Percentiles rank a stretch among this genome's conserved stretches.
These are phyloP conservation scores for Cyathus striatus DNA, from an alignment of 768 basidiomycete genomes.

Conservation along the genomic window DNA sequence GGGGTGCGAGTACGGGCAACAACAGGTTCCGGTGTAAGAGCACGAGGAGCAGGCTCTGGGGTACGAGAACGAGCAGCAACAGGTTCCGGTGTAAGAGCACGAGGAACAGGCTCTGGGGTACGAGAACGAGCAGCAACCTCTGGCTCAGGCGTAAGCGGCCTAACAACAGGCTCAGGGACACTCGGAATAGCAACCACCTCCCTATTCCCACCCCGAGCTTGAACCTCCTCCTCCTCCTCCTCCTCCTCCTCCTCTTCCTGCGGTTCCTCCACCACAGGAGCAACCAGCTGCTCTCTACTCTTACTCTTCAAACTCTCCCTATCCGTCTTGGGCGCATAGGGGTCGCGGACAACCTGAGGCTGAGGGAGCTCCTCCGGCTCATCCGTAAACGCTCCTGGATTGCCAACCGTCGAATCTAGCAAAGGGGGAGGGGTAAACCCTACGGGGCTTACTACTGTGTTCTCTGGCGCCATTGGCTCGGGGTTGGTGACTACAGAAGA, in stretches of 20 bases:
- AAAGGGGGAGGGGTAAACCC: conserved; percentile 34
- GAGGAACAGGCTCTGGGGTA: background rate
- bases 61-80: too few relatives aligned
- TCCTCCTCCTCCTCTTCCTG: too few relatives aligned
- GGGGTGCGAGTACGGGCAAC: background rate
- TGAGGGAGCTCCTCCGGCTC: conserved; percentile 42
- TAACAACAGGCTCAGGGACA: background rate
- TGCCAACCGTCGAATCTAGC: conserved; percentile 31
- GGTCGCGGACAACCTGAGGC: conserved; percentile 21
- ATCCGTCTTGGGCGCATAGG: conserved; percentile 18
- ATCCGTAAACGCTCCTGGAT: conserved; percentile 48
- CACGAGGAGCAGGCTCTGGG: background rate
- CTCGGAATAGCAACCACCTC: background rate
- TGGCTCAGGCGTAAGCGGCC: background rate
- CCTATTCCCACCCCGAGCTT: background rate
- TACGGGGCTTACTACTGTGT: conserved; percentile 16
- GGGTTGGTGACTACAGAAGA: conserved; percentile 11
- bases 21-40: background rate
- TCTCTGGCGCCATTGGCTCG: conserved; percentile 5
- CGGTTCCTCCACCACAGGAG: too few relatives aligned
- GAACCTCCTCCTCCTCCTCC: too few relatives aligned
- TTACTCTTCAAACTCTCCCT: too few relatives aligned
- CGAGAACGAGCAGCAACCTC: background rate
- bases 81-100: background rate
- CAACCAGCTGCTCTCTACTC: too few relatives aligned